Evolutionary conservation across 306 rosid genomes (phyloP), one percentile per base, ranked within the genome.

Genomic region (Malus sylvestris): DNA sequence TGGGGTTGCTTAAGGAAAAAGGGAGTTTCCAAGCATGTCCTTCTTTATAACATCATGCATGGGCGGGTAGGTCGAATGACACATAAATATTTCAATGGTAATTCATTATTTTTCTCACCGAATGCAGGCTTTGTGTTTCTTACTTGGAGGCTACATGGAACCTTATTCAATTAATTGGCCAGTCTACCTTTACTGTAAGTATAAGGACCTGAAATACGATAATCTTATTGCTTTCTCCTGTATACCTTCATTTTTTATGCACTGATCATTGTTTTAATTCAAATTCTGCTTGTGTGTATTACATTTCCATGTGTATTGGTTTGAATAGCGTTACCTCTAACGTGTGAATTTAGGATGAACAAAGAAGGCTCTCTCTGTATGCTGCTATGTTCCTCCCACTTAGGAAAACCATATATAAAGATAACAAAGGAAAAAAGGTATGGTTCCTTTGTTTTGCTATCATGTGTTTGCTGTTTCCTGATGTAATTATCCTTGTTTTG

Each of bases 311-410:
- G 55, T 79, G 44, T 49, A 38, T 45, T 60, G 52, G 20, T 35
- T 58, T 77, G 46, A 84, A 71, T 57, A 68, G 35, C 11, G 5
- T 6, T 75, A 82, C 66, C 45, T 79, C 15, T 68, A 3, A 40
- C 74, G 3, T 84, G 40, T 82, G 80, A 75, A 67, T 68, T 80
- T 68, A 94, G 98, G 91, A 88, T 25, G 96, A 95, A 79, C 90
- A 95, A 61, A 89, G 79, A 83, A 89, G 98, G 81, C 89, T 92
- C 33, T 63, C 89, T 29, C 78, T 90, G n/a, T 95, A 78, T 82
- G 84, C 93, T 73, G 88, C 96, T 38, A 73, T 90, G 79, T 92
- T 90, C 79, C 96, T 95, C 70, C 97, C 97, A 40, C 80, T 95
- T 22, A 88, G 91, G 81, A 74, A 84, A 64, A 89, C 85, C 80